These are phyloP conservation scores for Gynandropsis gynandra DNA, from an alignment of 345 rosid species.

Conservation along the genomic window DNA sequence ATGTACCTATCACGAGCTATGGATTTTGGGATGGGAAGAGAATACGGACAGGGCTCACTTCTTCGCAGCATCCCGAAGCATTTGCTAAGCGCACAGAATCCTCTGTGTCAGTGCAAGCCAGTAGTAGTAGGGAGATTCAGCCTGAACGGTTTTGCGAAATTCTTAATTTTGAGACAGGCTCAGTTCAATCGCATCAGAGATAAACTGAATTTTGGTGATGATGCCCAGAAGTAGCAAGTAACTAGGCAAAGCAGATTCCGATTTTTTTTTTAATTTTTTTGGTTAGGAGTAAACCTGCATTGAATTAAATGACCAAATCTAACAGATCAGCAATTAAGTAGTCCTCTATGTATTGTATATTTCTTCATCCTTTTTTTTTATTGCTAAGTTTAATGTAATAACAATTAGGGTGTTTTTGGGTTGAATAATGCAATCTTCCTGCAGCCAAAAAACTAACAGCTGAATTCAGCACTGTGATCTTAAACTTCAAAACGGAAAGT, in stretches of 20 bases:
- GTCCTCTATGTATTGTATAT: conserved; percentile 25
- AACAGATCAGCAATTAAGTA: conserved; percentile 24
- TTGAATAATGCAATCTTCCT: conserved; percentile 21
- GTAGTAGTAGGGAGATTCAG: conserved; percentile 22
- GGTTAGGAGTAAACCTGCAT: too few relatives aligned
- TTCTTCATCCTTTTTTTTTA: conserved; percentile 5
- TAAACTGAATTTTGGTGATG: too few relatives aligned
- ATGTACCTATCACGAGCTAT: conserved; percentile 54
- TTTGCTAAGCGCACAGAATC: conserved; percentile 29
- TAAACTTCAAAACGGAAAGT: conserved; percentile 23
- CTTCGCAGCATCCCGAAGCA: conserved; percentile 75
- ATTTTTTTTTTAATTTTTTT: too few relatives aligned
- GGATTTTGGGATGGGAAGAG: conserved; percentile 86
- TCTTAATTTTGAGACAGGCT: conserved; percentile 20
- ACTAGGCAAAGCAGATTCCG: conserved; percentile 30
- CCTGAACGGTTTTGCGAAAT: conserved; percentile 18
- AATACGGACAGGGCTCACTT: conserved; percentile 62
- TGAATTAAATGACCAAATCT: too few relatives aligned
- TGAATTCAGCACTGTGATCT: conserved; percentile 28
- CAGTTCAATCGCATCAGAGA: conserved; percentile 17
- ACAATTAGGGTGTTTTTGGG: conserved; percentile 18
- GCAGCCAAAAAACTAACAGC: conserved; percentile 19
- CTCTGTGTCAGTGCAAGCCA: conserved; percentile 7
- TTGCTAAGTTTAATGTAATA: conserved; percentile 23
- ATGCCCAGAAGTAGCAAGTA: conserved; percentile 17